phyloP scores from a whole-genome alignment of 345 rosid species.

The Syzygium aromaticum region DNA sequence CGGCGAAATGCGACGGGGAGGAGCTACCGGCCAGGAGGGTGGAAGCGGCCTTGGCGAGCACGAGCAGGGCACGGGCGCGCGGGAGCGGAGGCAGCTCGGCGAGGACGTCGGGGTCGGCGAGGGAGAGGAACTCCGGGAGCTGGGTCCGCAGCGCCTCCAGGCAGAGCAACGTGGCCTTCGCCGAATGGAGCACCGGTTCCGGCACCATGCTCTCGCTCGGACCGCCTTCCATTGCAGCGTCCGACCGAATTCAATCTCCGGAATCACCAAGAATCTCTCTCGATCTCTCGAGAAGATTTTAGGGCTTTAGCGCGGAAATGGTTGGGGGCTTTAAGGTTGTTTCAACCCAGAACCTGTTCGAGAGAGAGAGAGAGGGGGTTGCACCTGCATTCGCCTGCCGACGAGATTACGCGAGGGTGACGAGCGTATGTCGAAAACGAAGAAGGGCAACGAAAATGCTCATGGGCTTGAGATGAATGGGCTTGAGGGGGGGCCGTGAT shows the following conservation, averaged over 20 bases:
- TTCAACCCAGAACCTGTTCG: fast-evolving
- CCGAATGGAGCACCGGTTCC: slow-evolving; percentile 56
- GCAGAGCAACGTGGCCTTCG: slow-evolving; percentile 33
- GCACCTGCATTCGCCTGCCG: not conserved
- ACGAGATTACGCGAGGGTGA: not conserved
- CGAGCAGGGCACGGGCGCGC: slow-evolving; percentile 55
- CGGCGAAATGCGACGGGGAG: not conserved
- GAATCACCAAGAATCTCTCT: not conserved
- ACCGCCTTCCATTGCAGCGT: slow-evolving; percentile 26
- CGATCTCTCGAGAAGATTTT: not conserved
- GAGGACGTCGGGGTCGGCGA: slow-evolving; percentile 51
- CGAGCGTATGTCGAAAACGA: not conserved
- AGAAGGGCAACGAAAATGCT: not conserved
- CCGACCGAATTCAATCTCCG: not conserved
- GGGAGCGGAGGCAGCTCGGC: slow-evolving; percentile 56
- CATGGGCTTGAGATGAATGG: not conserved
- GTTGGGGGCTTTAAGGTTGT: not conserved
- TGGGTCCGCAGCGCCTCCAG: slow-evolving; percentile 40
- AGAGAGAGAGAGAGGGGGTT: not conserved
- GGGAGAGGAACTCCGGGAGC: slow-evolving; percentile 46
- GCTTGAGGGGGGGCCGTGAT: not conserved
- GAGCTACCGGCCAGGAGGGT: slow-evolving; percentile 44
- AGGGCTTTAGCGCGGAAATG: not conserved
- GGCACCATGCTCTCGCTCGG: slow-evolving; percentile 38
- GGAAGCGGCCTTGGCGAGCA: slow-evolving; percentile 69